phyloP scores from a whole-genome alignment of 345 rosid genomes.

The Melaleuca alternifolia region DNA sequence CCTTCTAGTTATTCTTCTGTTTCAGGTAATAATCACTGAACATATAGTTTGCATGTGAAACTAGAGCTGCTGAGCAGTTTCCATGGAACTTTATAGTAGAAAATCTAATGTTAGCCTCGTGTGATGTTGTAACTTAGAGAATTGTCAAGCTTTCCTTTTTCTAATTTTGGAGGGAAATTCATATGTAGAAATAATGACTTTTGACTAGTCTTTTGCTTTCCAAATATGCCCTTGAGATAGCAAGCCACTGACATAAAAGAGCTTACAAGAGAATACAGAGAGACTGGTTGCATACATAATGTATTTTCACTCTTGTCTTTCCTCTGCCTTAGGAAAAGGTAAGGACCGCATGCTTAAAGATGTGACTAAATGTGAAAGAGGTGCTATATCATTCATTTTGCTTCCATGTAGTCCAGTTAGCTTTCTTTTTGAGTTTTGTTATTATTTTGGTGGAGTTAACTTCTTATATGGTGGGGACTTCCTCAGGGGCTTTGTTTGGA shows the following conservation, averaged over 20 bases:
- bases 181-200: neutral
- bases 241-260: neutral
- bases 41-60: constrained; percentile 42
- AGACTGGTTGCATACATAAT: neutral
- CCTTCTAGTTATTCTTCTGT: constrained; percentile 99
- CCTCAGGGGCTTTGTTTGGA: neutral
- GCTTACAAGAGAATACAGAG: neutral
- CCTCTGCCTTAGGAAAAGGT: neutral
- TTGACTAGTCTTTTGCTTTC: neutral
- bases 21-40: constrained; percentile 87
- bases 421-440: neutral
- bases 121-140: neutral
- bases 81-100: constrained; percentile 1
- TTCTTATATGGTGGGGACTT: neutral
- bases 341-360: neutral
- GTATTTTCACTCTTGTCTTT: neutral
- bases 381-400: neutral
- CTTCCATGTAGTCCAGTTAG: neutral
- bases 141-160: neutral
- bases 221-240: neutral
- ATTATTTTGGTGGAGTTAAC: neutral
- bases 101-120: neutral
- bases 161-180: neutral
- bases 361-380: neutral
- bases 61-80: constrained; percentile 40